Conservation (phyloP, 306 rosid genomes). For the Begonia masoniana region DNA sequence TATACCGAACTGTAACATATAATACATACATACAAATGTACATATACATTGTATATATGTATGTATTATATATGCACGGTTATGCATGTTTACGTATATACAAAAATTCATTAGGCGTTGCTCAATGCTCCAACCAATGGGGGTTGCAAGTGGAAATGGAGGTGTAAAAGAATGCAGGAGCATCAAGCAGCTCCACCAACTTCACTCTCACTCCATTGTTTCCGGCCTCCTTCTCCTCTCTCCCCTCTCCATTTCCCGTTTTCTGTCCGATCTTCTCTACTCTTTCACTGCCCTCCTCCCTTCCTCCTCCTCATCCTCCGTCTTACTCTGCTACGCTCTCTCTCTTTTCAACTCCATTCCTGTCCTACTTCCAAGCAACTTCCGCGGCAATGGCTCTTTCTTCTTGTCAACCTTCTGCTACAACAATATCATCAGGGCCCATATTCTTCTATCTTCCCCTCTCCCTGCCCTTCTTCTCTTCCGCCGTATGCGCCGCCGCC, state of each 20-base stretch:
- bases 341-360: constrained; percentile 40
- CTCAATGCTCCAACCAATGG: no score
- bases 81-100: no score
- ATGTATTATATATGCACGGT: no score
- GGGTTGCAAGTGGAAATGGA: no score
- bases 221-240: constrained; percentile 17
- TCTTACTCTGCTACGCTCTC: constrained; percentile 25
- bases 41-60: no score
- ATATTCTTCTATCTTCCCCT: constrained; percentile 45
- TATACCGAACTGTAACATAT: no score
- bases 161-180: constrained; percentile 30
- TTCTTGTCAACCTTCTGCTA: constrained; percentile 43
- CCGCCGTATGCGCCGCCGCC: constrained; percentile 32
- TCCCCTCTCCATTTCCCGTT: constrained; percentile 3
- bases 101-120: no score
- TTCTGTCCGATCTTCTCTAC: constrained; percentile 26
- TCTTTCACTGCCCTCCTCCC: constrained; percentile 23
- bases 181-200: constrained; percentile 31
- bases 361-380: background rate
- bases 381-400: constrained; percentile 1
- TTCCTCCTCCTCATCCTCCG: background rate
- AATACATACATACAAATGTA: no score
- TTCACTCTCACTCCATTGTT: constrained; percentile 38
- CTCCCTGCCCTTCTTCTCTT: constrained; percentile 34
- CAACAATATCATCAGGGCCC: constrained; percentile 60